Percentiles rank a stretch among this genome's conserved stretches.
Evolutionary conservation across 1,139 yeast species (phyloP).

Genomic region (Sugiyamaella paludigena): DNA sequence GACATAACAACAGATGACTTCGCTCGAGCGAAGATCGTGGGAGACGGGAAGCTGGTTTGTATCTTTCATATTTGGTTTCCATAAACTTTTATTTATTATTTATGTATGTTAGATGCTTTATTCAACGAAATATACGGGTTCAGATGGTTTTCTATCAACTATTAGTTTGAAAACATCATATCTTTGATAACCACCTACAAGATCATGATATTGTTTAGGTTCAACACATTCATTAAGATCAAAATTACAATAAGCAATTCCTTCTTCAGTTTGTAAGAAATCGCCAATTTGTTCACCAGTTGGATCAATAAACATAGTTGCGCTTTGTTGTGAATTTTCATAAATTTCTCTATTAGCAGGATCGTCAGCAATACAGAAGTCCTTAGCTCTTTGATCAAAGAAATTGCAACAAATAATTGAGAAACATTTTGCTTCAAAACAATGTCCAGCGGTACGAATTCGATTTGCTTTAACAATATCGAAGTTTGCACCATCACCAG

Average conservation of each 20-base stretch:
- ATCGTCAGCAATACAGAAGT: constrained; percentile 23
- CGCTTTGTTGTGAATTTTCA: constrained; percentile 20
- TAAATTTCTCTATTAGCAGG: constrained; percentile 21
- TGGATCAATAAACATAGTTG: constrained; percentile 25
- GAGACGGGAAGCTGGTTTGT: no score
- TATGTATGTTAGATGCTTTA: no score
- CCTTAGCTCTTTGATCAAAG: constrained; percentile 20
- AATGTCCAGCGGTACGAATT: constrained; percentile 24
- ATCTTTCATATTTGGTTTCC: no score
- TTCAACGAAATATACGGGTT: not conserved
- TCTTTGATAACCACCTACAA: constrained; percentile 27
- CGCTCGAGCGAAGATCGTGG: no score
- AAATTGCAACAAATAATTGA: constrained; percentile 24
- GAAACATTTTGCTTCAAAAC: constrained; percentile 26
- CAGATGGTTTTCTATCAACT: constrained; percentile 4
- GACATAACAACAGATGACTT: no score
- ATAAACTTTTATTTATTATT: no score
- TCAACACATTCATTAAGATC: constrained; percentile 25
- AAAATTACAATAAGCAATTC: constrained; percentile 26
- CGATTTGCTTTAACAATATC: constrained; percentile 24
- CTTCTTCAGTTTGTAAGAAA: constrained; percentile 21
- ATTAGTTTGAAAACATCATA: constrained; percentile 25
- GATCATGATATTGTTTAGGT: constrained; percentile 27
- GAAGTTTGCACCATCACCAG: constrained; percentile 19
- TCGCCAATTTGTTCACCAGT: constrained; percentile 25